A percentile compares a stretch with the other conserved stretches of the same genome.
Evolutionary conservation across 169 alveolate species (phyloP).

Genomic region (Cryptosporidium meleagridis): DNA sequence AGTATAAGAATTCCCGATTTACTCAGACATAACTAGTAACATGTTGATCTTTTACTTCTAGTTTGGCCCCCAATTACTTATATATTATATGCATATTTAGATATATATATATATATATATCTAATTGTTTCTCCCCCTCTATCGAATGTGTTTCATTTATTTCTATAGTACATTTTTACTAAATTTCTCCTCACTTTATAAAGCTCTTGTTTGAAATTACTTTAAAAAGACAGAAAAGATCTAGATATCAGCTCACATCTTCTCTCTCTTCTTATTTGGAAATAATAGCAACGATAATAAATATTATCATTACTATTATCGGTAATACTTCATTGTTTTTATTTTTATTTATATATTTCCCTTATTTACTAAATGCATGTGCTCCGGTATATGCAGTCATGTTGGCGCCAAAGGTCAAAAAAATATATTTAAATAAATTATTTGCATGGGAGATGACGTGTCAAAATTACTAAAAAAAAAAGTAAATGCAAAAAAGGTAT

Average conservation of each 20-base stretch:
- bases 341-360: background rate
- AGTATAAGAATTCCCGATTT: slow-evolving; percentile 39
- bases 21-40: background rate
- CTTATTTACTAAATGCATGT: slow-evolving; percentile 1
- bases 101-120: too few relatives aligned
- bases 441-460: slow-evolving; percentile 13
- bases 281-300: too few relatives aligned
- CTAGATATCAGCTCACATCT: too few relatives aligned
- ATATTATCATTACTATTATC: too few relatives aligned
- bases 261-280: too few relatives aligned
- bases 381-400: background rate
- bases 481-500: background rate
- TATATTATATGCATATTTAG: background rate
- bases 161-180: background rate
- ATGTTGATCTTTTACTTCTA: background rate
- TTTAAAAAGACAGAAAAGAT: background rate
- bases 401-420: slow-evolving; percentile 41
- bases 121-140: background rate
- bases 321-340: background rate
- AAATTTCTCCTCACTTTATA: background rate
- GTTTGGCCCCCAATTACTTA: background rate
- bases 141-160: background rate
- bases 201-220: background rate
- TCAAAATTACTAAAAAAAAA: background rate
- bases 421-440: background rate